Conservation (phyloP, 2,329 filamentous ascomycete genomes). For the Rutstroemia sp. region DNA sequence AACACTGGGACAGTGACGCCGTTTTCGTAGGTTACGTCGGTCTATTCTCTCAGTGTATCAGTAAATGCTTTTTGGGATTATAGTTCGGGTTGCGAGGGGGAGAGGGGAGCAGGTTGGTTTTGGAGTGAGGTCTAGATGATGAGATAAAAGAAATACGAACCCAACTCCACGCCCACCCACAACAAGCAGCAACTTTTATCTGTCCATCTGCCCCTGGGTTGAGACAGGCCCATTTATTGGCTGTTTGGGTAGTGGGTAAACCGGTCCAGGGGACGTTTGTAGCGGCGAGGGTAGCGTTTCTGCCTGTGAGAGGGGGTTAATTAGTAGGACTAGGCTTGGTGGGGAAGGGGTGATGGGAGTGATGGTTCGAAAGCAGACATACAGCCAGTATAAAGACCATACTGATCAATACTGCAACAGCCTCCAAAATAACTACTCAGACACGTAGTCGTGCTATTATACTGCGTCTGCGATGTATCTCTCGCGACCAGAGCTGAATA, state of each 20-base stretch:
- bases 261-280: not conserved
- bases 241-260: not conserved
- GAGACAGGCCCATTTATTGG: constrained; percentile 2
- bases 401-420: not conserved
- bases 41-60: not conserved
- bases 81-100: not conserved
- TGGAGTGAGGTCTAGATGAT: not conserved
- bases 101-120: not conserved
- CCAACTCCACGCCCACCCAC: not conserved
- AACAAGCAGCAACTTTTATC: not conserved
- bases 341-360: not conserved
- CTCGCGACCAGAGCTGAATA: not conserved
- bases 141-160: not conserved
- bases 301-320: not conserved
- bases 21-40: not conserved
- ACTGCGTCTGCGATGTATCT: not conserved
- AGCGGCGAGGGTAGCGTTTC: not conserved
- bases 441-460: constrained; percentile 5
- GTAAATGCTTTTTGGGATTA: not conserved
- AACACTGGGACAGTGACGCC: not conserved
- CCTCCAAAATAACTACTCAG: constrained; percentile 8
- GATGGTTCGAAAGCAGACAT: not conserved
- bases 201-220: not conserved
- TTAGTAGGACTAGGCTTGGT: not conserved
- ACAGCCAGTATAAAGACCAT: not conserved